Base-by-base conservation (phyloP, 495 filamentous ascomycete genomes). In the Durotheca rogersii region DNA sequence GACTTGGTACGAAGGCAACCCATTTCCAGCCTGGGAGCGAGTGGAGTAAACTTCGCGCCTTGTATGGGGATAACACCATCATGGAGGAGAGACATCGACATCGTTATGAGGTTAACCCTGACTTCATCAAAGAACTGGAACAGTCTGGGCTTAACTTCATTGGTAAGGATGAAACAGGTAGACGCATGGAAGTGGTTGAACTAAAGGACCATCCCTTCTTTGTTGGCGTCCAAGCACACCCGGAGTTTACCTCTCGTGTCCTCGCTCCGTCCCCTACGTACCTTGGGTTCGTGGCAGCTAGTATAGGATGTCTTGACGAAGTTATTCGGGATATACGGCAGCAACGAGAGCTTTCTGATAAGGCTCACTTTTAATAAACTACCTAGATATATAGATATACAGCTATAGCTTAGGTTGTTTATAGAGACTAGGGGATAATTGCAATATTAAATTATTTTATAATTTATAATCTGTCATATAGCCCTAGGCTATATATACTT, bases 161-260 rank as follows among this genome's bases (percentile, higher is more conserved):
- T 25, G 88, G 88, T 35, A 92, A 89, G 67, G 93, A 97, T 67
- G 84, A 88, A 50, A 79, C 72, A 42, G 88, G 89, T 25, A 78
- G 85, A 66, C 83, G 92, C 7, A 93, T 96, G 89, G 93, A 97
- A 74, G 78, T 93, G 43, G 71, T 96, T 17, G 93, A 98, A 70
- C 67, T 96, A 41, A 82, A 80, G 63, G 87, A 95, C 48, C 93
- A 98, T 65, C 87, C 87, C 1, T 98, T 81, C 76, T 98, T 85
- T 64, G 87, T 98, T 12, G 93, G 64, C 48, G 88, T 93, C 14
- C 89, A 94, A 68, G 91, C 86, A 64, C 90, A 95, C 69, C 89
- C 89, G 0, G 90, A 95, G 64, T 94, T 93, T 53, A 70, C 87
- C 30, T 79, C 71, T 23, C 76, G 85, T 25, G 89, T 93, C 4